These are phyloP conservation scores for Arctium lappa DNA, from an alignment of 129 eudicot genomes.

Conservation along the genomic window DNA sequence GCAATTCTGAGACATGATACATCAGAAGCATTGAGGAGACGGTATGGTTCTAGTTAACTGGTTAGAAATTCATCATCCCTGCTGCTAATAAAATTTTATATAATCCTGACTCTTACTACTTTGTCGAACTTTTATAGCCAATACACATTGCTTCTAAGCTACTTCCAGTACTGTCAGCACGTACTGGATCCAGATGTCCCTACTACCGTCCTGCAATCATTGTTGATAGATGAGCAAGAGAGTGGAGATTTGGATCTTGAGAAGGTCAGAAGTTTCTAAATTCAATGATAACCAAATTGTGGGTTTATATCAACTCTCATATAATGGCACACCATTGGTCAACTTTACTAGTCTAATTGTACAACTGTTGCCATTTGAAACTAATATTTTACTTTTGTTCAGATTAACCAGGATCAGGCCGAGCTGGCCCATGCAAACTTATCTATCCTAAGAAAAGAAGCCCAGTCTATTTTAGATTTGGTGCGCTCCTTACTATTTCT, in stretches of 20 bases:
- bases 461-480: slow-evolving; percentile 77
- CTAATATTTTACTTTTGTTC: slow-evolving; percentile 14
- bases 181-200: slow-evolving; percentile 92
- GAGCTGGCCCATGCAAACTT: slow-evolving; percentile 83
- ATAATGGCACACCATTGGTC: neutral
- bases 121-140: slow-evolving; percentile 50
- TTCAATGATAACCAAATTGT: neutral
- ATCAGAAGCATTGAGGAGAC: slow-evolving; percentile 90
- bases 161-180: slow-evolving; percentile 94
- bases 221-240: slow-evolving; percentile 66
- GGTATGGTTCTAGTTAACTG: slow-evolving; percentile 40
- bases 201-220: slow-evolving; percentile 64
- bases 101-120: slow-evolving; percentile 12
- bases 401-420: slow-evolving; percentile 90
- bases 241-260: slow-evolving; percentile 71
- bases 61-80: neutral
- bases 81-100: neutral
- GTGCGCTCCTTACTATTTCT: slow-evolving; percentile 36
- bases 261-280: slow-evolving; percentile 51
- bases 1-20: slow-evolving; percentile 81
- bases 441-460: slow-evolving; percentile 75
- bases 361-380: neutral
- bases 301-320: neutral
- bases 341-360: neutral
- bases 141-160: slow-evolving; percentile 88